Conservation (phyloP, 2,329 filamentous ascomycete genomes). For the Monosporascus sp. region DNA sequence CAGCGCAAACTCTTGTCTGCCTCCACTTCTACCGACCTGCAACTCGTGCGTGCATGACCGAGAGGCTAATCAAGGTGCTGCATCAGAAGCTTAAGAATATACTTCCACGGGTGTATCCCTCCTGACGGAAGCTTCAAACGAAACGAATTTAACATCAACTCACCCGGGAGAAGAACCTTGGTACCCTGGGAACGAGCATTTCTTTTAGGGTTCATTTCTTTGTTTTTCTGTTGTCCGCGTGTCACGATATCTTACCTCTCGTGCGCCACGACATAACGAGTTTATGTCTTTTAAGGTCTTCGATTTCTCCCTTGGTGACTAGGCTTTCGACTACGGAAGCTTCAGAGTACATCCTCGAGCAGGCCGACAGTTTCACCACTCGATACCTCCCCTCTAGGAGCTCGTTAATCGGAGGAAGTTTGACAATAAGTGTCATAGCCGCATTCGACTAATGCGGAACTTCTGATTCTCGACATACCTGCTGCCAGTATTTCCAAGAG, state of each 20-base stretch:
- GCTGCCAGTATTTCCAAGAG: no score
- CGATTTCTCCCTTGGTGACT: not conserved
- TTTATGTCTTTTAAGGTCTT: conserved; percentile 1
- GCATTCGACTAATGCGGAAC: not conserved
- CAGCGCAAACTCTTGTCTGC: not conserved
- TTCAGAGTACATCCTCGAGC: not conserved
- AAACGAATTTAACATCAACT: not conserved
- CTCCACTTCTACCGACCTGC: not conserved
- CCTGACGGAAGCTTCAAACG: not conserved
- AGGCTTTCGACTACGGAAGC: not conserved
- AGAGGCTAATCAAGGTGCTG: not conserved
- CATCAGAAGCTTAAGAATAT: not conserved
- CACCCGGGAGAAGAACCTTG: not conserved
- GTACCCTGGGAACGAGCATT: not conserved
- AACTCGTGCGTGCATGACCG: not conserved
- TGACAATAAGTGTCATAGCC: not conserved
- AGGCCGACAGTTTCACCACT: not conserved
- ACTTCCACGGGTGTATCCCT: not conserved
- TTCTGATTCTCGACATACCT: not conserved
- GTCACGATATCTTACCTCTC: conserved; percentile 3
- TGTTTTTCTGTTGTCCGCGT: not conserved
- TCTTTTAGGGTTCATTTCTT: not conserved
- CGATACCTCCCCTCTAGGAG: not conserved
- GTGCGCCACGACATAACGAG: conserved; percentile 9
- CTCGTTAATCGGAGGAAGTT: not conserved